Evolutionary conservation across 257 asterid species (phyloP).

Genomic region (Capsicum pubescens): DNA sequence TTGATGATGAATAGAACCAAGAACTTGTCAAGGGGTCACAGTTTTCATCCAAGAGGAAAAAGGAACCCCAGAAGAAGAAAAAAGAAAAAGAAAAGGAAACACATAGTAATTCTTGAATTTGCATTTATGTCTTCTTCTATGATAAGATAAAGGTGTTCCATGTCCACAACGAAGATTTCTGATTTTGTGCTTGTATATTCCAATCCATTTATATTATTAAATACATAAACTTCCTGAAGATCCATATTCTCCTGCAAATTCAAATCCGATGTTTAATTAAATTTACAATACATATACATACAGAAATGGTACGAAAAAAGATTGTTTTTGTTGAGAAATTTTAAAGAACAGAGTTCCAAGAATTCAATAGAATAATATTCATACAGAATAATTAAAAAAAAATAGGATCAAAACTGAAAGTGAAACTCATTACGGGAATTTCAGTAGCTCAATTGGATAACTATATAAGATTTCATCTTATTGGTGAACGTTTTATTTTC

Average conservation of each 20-base stretch:
- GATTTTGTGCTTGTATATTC: slow-evolving; percentile 11
- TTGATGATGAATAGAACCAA: background rate
- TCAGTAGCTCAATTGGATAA: too few relatives aligned
- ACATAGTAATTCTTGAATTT: slow-evolving; percentile 61
- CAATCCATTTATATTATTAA: background rate
- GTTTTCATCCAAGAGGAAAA: background rate
- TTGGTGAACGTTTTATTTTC: too few relatives aligned
- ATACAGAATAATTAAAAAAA: background rate
- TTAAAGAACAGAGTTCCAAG: background rate
- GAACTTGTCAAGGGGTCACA: background rate
- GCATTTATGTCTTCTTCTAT: slow-evolving; percentile 50
- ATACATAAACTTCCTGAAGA: background rate
- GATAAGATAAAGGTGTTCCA: slow-evolving; percentile 61
- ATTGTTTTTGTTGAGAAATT: too few relatives aligned
- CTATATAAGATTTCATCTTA: too few relatives aligned
- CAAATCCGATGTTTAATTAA: background rate
- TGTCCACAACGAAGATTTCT: slow-evolving; percentile 36
- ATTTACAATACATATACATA: background rate
- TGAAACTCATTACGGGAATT: too few relatives aligned
- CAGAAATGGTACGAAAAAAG: background rate
- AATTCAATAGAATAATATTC: background rate
- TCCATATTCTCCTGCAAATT: slow-evolving; percentile 44
- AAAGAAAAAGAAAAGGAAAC: slow-evolving; percentile 1
- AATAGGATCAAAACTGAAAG: background rate
- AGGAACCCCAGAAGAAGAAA: background rate